phyloP scores from a whole-genome alignment of 768 basidiomycete genomes.

The Pleurotus platypus region DNA sequence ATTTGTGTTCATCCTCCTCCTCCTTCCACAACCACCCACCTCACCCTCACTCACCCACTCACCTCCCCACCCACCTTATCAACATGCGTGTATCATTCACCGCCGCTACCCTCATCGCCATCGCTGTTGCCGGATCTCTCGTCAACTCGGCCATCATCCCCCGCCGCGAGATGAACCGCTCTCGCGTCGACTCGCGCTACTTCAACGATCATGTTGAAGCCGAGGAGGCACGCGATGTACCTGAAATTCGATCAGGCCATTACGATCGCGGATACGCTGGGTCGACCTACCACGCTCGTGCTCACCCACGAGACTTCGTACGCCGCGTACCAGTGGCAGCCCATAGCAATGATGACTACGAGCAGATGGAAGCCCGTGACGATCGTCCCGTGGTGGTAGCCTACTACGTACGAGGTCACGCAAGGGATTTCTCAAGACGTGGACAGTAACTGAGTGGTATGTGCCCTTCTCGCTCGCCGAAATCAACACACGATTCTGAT shows the following conservation, averaged over 20 bases:
- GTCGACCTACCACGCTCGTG: slow-evolving; percentile 6
- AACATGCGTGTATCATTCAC: slow-evolving; percentile 8
- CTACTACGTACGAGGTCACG: slow-evolving; percentile 2
- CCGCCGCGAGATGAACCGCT: slow-evolving; percentile 4
- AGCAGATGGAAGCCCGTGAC: slow-evolving; percentile 1
- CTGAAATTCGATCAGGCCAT: background rate
- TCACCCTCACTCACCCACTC: background rate
- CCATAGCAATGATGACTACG: background rate
- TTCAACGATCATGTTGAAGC: slow-evolving; percentile 6
- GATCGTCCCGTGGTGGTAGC: background rate
- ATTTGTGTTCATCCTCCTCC: slow-evolving; percentile 3
- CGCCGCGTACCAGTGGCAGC: background rate
- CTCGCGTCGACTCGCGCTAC: background rate
- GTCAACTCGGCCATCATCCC: slow-evolving; percentile 8
- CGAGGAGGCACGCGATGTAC: background rate
- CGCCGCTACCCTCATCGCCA: slow-evolving; percentile 8
- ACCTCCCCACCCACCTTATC: background rate
- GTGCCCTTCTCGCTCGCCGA: background rate
- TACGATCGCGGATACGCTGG: slow-evolving; percentile 7
- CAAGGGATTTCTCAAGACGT: slow-evolving; percentile 2
- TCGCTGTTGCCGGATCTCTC: slow-evolving; percentile 6
- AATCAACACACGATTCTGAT: background rate
- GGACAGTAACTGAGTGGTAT: slow-evolving; percentile 3
- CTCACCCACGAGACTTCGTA: slow-evolving; percentile 3
- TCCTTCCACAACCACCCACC: background rate